Conservation (phyloP, 805 yeast genomes). For the Ogataea polymorpha region DNA sequence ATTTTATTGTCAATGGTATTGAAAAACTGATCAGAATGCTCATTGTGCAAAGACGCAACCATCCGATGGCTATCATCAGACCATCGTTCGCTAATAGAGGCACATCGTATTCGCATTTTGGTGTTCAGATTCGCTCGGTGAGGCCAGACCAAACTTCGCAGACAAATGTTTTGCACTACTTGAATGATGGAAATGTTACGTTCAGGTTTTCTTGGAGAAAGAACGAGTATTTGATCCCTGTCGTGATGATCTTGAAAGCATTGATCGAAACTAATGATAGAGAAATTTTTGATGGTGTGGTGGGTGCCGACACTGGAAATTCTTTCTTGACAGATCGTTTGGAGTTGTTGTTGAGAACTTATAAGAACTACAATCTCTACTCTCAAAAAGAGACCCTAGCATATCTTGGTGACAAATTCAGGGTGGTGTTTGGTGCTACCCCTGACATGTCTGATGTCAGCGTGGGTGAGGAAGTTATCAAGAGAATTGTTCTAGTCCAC, state of each 20-base stretch:
- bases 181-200: constrained; percentile 93
- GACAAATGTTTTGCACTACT: constrained; percentile 94
- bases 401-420: constrained; percentile 91
- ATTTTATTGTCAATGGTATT: constrained; percentile 93
- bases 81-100: constrained; percentile 95
- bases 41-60: constrained; percentile 96
- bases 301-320: constrained; percentile 81
- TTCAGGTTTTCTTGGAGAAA: constrained; percentile 97
- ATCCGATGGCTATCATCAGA: constrained; percentile 96
- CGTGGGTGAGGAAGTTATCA: constrained; percentile 82
- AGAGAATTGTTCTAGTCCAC: constrained; percentile 87
- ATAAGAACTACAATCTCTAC: constrained; percentile 73
- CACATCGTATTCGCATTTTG: constrained; percentile 79
- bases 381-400: constrained; percentile 89
- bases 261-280: constrained; percentile 87
- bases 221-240: constrained; percentile 93
- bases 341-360: constrained; percentile 85
- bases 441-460: constrained; percentile 86
- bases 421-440: constrained; percentile 87
- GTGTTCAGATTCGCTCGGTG: constrained; percentile 91
- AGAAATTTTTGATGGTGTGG: constrained; percentile 93
- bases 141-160: constrained; percentile 98
- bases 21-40: constrained; percentile 96
- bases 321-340: constrained; percentile 97
- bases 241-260: constrained; percentile 87